Percentiles rank a stretch among this genome's conserved stretches.
phyloP scores from a whole-genome alignment of 2,329 filamentous ascomycete genomes.

The Diaporthe longicolla region DNA sequence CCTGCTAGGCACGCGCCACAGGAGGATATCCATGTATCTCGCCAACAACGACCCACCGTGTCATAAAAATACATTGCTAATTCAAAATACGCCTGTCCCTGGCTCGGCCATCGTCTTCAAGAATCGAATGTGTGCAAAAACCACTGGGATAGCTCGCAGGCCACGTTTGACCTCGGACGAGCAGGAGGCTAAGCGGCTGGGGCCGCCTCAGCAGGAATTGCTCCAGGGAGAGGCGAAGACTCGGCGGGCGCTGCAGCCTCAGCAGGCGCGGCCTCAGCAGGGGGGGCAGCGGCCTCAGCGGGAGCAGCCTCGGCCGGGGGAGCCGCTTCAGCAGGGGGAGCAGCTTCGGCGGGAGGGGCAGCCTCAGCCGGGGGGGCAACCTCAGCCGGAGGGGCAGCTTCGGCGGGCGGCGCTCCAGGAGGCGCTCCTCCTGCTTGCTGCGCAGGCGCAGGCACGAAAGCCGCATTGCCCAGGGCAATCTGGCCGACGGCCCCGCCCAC shows the following conservation, averaged over 20 bases:
- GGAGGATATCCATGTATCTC: background rate
- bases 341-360: background rate
- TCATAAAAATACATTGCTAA: background rate
- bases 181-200: background rate
- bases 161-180: background rate
- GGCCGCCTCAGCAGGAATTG: background rate
- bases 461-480: slow-evolving; percentile 10
- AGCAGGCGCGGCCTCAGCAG: background rate
- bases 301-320: background rate
- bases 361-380: background rate
- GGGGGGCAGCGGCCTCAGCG: background rate
- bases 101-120: background rate
- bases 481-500: slow-evolving; percentile 17
- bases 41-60: background rate
- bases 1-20: background rate
- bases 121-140: background rate
- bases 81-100: background rate
- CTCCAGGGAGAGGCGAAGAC: background rate
- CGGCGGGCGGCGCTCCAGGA: slow-evolving; percentile 4
- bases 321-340: background rate
- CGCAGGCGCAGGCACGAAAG: slow-evolving; percentile 22
- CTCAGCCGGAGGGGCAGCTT: background rate
- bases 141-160: background rate
- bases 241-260: background rate
- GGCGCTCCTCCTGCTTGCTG: background rate